These are phyloP conservation scores for Neonectria sp. DNA, from an alignment of 2,329 filamentous ascomycete genomes.

Conservation along the genomic window DNA sequence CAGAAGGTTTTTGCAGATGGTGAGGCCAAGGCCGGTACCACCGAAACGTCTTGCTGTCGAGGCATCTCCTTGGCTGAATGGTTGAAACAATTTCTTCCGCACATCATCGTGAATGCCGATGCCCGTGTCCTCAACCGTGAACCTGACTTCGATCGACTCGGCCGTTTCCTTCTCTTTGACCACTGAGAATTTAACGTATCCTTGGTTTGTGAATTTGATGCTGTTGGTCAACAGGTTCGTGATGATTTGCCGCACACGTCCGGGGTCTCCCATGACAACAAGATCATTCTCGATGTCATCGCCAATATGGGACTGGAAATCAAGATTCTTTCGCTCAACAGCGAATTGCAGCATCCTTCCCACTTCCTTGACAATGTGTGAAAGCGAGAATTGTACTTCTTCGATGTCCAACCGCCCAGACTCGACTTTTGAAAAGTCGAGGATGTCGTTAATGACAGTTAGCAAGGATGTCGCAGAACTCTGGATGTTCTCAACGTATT, in stretches of 20 bases:
- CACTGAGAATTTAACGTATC: slow-evolving; percentile 77
- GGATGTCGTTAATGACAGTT: slow-evolving; percentile 91
- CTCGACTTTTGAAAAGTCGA: slow-evolving; percentile 91
- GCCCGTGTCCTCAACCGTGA: slow-evolving; percentile 82
- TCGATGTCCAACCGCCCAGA: slow-evolving; percentile 84
- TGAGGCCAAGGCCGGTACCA: slow-evolving; percentile 83
- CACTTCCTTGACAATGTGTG: slow-evolving; percentile 82
- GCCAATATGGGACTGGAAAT: slow-evolving; percentile 77
- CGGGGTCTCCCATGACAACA: slow-evolving; percentile 89
- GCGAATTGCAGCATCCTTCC: slow-evolving; percentile 91
- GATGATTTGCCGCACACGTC: slow-evolving; percentile 86
- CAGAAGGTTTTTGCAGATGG: slow-evolving; percentile 85
- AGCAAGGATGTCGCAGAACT: slow-evolving; percentile 85
- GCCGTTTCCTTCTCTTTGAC: slow-evolving; percentile 74
- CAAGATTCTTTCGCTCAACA: slow-evolving; percentile 83
- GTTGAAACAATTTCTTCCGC: slow-evolving; percentile 80
- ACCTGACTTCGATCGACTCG: slow-evolving; percentile 77
- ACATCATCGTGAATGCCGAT: slow-evolving; percentile 88
- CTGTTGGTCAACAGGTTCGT: slow-evolving; percentile 85
- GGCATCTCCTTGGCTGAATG: slow-evolving; percentile 86
- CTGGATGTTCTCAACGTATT: slow-evolving; percentile 84
- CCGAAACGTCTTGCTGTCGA: slow-evolving; percentile 86
- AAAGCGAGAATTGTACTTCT: slow-evolving; percentile 84
- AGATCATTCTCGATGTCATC: slow-evolving; percentile 75
- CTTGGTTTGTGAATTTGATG: slow-evolving; percentile 81